Evolutionary conservation across 495 filamentous ascomycete species (phyloP).

Genomic region (Neurospora discreta): DNA sequence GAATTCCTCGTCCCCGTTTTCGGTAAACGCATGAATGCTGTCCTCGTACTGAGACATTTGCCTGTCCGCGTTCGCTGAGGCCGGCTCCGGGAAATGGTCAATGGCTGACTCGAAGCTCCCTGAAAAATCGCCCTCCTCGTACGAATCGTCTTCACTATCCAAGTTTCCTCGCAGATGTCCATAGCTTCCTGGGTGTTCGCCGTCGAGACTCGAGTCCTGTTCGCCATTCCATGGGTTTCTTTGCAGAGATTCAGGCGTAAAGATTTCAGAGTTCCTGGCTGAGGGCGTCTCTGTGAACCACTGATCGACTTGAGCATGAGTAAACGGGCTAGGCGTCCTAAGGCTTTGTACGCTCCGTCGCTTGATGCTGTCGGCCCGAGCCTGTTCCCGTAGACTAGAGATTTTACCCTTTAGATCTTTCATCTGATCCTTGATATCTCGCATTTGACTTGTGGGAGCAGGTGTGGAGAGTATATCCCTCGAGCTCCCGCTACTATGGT

Average conservation of each 20-base stretch:
- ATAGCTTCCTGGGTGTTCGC: slow-evolving; percentile 2
- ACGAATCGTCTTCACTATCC: background rate
- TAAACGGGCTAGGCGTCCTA: slow-evolving; percentile 76
- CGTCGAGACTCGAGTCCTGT: slow-evolving; percentile 18
- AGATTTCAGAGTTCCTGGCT: slow-evolving; percentile 13
- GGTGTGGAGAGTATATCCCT: slow-evolving; percentile 37
- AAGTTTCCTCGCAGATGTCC: background rate
- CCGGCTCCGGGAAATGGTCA: slow-evolving; percentile 4
- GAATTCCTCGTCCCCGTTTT: slow-evolving; percentile 19
- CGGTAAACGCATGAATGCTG: slow-evolving; percentile 26
- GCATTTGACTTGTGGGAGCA: slow-evolving; percentile 57
- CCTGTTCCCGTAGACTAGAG: slow-evolving; percentile 70
- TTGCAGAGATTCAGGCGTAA: slow-evolving; percentile 5
- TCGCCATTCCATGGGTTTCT: slow-evolving; percentile 27
- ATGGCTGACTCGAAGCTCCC: slow-evolving; percentile 2
- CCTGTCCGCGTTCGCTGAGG: background rate
- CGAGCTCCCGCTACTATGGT: slow-evolving; percentile 3
- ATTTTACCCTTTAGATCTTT: slow-evolving; percentile 86
- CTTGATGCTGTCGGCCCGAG: slow-evolving; percentile 70
- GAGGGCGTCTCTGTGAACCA: slow-evolving; percentile 51
- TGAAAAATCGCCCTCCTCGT: background rate
- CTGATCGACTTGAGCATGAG: slow-evolving; percentile 53
- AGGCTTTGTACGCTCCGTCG: slow-evolving; percentile 76
- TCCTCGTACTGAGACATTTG: slow-evolving; percentile 11
- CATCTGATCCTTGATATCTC: slow-evolving; percentile 84